phyloP scores from a whole-genome alignment of 2,329 filamentous ascomycete genomes.

The Fusarium caatingaense region DNA sequence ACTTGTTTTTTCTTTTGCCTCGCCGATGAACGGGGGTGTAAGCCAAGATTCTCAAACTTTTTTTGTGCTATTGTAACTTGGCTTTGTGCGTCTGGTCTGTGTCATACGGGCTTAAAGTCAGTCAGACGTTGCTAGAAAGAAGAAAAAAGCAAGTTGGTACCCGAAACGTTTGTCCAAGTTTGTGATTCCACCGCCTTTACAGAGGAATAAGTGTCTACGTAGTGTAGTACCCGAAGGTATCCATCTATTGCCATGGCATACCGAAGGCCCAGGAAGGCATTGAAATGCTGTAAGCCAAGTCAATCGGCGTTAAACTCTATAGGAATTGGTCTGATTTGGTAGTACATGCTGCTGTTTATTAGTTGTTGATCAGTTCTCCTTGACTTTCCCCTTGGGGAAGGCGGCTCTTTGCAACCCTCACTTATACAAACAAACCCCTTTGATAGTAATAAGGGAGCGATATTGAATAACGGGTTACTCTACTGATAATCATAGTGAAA shows the following conservation, averaged over 20 bases:
- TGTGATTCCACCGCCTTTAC: conserved; percentile 5
- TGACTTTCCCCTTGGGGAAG: background rate
- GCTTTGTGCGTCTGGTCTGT: background rate
- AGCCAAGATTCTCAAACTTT: background rate
- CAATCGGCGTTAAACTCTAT: conserved; percentile 2
- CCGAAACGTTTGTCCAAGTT: conserved; percentile 3
- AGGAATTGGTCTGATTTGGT: background rate
- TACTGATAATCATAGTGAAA: background rate
- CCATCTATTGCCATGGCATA: background rate
- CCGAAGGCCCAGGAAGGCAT: background rate
- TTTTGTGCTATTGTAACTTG: conserved; percentile 1
- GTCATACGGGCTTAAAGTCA: conserved; percentile 3
- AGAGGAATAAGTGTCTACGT: background rate
- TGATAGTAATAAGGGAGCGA: background rate
- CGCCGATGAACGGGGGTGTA: background rate
- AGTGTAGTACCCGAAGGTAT: background rate
- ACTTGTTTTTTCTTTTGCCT: background rate
- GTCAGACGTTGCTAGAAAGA: background rate
- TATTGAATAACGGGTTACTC: background rate
- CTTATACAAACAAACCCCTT: background rate
- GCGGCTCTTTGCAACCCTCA: background rate
- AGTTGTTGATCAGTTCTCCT: background rate
- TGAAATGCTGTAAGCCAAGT: conserved; percentile 1
- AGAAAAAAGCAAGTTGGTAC: background rate
- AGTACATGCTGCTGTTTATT: background rate